These are phyloP conservation scores for Geotrichum histeridarum DNA, from an alignment of 1,139 yeast species.

Conservation along the genomic window DNA sequence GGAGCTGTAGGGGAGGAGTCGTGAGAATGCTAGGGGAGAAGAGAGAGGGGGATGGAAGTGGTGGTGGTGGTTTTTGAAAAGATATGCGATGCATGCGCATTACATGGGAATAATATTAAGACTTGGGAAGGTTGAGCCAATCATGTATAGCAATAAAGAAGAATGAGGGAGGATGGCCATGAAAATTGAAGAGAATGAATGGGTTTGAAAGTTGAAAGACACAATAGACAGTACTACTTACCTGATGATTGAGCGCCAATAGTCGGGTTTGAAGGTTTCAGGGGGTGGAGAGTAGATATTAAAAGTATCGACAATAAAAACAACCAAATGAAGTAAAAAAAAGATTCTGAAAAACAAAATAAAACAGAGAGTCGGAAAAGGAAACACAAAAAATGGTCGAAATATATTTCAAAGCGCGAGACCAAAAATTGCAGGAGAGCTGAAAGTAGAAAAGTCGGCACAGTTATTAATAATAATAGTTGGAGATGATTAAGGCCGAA, in stretches of 20 bases:
- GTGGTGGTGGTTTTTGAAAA: neutral
- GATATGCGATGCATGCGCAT: neutral
- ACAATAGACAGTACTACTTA: neutral
- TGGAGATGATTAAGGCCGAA: no score
- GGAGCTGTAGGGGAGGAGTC: neutral
- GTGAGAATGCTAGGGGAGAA: neutral
- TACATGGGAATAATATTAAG: neutral
- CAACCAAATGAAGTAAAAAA: neutral
- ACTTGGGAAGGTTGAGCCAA: neutral
- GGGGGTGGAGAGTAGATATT: neutral
- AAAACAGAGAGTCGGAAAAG: neutral
- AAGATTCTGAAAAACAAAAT: conserved; percentile 15
- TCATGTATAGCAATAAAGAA: neutral
- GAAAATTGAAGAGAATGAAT: neutral
- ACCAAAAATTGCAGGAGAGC: no score
- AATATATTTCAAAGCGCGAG: no score
- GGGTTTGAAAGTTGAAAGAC: neutral
- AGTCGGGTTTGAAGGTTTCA: neutral
- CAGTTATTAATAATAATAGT: no score
- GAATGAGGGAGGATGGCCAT: neutral
- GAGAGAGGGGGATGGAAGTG: no score
- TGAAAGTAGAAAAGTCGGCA: no score
- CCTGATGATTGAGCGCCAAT: neutral
- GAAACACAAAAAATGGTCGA: neutral
- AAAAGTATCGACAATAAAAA: neutral